Percentiles rank a stretch among this genome's conserved stretches.
phyloP scores from a whole-genome alignment of 306 rosid genomes.

The Psophocarpus tetragonolobus region DNA sequence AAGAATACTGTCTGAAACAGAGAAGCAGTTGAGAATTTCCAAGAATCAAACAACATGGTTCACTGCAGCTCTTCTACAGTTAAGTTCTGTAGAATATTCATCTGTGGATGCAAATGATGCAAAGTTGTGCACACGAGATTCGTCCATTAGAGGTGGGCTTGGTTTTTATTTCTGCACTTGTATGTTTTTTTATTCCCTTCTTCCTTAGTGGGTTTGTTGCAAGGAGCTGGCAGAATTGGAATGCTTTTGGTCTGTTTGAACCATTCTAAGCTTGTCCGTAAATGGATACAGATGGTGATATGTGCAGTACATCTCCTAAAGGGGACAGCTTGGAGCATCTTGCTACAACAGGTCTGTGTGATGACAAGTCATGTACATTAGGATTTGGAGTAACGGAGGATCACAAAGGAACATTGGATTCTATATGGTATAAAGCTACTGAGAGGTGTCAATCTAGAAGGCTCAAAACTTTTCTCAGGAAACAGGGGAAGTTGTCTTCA shows the following conservation, averaged over 20 bases:
- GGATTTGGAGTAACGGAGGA: conserved; percentile 50
- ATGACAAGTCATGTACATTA: conserved; percentile 42
- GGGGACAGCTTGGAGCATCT: conserved; percentile 55
- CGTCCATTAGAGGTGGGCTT: conserved; percentile 47
- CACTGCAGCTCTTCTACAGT: conserved; percentile 82
- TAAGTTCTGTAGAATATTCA: conserved; percentile 62
- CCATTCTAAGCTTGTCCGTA: conserved; percentile 30
- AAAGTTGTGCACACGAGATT: conserved; percentile 46
- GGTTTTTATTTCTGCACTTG: conserved; percentile 1
- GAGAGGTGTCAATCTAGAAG: conserved; percentile 62
- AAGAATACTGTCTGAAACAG: conserved; percentile 76
- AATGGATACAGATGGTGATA: conserved; percentile 48
- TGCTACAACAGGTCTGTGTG: conserved; percentile 40
- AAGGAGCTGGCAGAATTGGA: not conserved
- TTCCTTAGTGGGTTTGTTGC: not conserved
- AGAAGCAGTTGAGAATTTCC: conserved; percentile 79
- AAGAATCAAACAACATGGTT: conserved; percentile 90
- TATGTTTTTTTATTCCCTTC: not conserved
- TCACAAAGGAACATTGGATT: conserved; percentile 58
- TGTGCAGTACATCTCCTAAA: conserved; percentile 44
- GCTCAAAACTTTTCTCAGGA: conserved; percentile 63
- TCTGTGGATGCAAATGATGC: conserved; percentile 48
- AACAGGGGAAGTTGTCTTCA: conserved; percentile 76
- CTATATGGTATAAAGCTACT: conserved; percentile 77
- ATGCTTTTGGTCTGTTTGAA: conserved; percentile 4